Percentiles rank a stretch among this genome's conserved stretches.
phyloP scores from a whole-genome alignment of 495 filamentous ascomycete genomes.

The Aspergillus ostianus region DNA sequence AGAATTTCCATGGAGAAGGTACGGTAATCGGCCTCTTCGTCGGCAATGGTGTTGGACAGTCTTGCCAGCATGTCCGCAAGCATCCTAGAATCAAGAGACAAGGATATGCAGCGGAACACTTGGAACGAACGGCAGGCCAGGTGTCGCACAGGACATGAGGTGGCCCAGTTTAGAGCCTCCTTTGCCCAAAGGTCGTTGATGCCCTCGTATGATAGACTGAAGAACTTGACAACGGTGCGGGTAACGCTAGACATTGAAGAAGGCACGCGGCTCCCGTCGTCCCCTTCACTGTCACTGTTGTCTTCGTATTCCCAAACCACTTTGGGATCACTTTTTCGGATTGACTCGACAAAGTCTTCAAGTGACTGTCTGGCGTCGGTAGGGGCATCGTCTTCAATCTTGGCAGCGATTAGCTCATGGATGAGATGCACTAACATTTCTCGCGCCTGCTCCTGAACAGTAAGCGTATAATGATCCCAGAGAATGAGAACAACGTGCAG shows the following conservation, averaged over 20 bases:
- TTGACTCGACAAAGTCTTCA: slow-evolving; percentile 86
- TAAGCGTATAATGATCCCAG: slow-evolving; percentile 94
- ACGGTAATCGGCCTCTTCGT: slow-evolving; percentile 87
- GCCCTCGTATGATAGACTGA: slow-evolving; percentile 79
- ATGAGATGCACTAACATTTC: slow-evolving; percentile 98
- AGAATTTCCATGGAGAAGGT: slow-evolving; percentile 98
- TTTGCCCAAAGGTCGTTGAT: slow-evolving; percentile 89
- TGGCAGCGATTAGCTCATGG: slow-evolving; percentile 92
- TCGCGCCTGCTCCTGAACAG: slow-evolving; percentile 93
- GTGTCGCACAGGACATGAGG: slow-evolving; percentile 93
- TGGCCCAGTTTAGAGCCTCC: slow-evolving; percentile 89
- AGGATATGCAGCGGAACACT: slow-evolving; percentile 90
- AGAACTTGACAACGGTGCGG: slow-evolving; percentile 75
- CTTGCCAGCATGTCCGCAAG: slow-evolving; percentile 92
- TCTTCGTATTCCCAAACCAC: slow-evolving; percentile 96
- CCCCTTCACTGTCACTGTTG: slow-evolving; percentile 69
- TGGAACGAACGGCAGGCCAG: slow-evolving; percentile 96
- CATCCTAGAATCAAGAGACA: slow-evolving; percentile 86
- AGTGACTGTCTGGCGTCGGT: slow-evolving; percentile 67
- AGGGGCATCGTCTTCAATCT: slow-evolving; percentile 71
- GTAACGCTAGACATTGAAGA: slow-evolving; percentile 81
- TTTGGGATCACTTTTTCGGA: slow-evolving; percentile 78
- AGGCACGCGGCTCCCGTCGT: slow-evolving; percentile 77
- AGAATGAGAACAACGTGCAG: slow-evolving; percentile 89
- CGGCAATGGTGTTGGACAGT: slow-evolving; percentile 92